Evolutionary conservation across 2,329 filamentous ascomycete species (phyloP), one percentile per base, ranked within the genome.

Genomic region (Talaromyces islandicus): DNA sequence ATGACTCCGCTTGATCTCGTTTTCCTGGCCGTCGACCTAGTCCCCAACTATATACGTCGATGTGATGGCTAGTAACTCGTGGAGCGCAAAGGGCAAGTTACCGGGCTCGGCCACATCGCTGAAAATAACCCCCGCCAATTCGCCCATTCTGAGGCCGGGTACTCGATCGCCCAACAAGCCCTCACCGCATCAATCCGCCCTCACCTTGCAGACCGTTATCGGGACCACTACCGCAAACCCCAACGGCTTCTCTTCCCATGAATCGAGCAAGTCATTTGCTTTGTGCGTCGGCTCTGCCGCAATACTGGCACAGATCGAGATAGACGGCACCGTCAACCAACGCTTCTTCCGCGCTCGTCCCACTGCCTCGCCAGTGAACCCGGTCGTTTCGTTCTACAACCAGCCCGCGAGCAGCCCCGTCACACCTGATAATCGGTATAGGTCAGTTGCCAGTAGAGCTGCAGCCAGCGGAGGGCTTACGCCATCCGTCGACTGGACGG

Each of bases 271-370:
- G 60, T 81, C 81, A 56, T 96, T 97, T 75, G 92, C 92, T 59
- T 94, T 96, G 73, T 92, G 92, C 64, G 93, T 94, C 9, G 94
- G 94, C 59, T 94, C 92, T 10, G 91, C 93, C 50, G 93, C 91
- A n/a, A 91, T 99, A 0, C 85, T 97, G 19, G 91, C 92, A 7
- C 87, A 90, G 66, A 81, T 97, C 57, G 85, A 91, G 64, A 84
- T 86, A 56, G 81, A 89, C 32, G 70, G 82, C 63, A 74, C 79
- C 61, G 75, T 88, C 69, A 83, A 83, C 1, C 93, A 97, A 73
- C 88, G 91, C 62, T 97, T 97, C 79, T 97, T 91, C 78, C 86
- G 92, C 70, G 94, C 93, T 46, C 85, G 90, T 32, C 92, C 92
- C 11, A 81, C 81, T 10, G 80, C 81, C 11, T 86, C 87, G 24